Evolutionary conservation across 352 stramenopile genomes (phyloP), one percentile per base, ranked within the genome.

Genomic region (Phytophthora syringae): DNA sequence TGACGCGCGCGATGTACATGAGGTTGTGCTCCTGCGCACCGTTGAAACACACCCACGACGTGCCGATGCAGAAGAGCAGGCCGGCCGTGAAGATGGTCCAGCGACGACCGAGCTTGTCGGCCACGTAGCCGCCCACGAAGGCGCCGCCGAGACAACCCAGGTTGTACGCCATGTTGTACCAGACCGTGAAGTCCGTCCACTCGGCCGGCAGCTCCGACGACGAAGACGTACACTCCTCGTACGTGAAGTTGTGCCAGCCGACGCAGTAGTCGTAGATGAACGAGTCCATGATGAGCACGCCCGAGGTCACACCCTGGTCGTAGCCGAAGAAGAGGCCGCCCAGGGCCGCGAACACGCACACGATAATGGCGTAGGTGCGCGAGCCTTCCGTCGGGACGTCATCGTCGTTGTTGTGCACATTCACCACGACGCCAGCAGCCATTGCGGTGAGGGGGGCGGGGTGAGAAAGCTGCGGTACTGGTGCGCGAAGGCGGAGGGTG

Each of bases 21-120:
- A 58, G 50, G 0, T 15, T 51, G 37, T 73, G 68, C 28, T 22
- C 58, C 13, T 69, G 50, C 0, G 59, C 20, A 9, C 52, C 50
- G 55, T 61, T 72, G 47, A 79, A 72, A 20, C 49, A 68, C 12
- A 81, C 50, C 68, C 72, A 77, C 4, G 39, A 63, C 1, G 70
- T 81, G 32, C 73, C 73, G 30, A 66, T 53, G 37, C 70, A 76
- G 63, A 81, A 81, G 15, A 81, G 51, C 32, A 74, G 1, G 9
- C 69, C 66, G n/a, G 73, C 73, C 1, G 12, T 49, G 58, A 82
- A 82, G 20, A 79, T 74, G 22, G 74, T 82, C 5, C 32, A 20
- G 12, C 74, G 70, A 44, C 74, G 74, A 6, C 74, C 72, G 9
- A 56, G 20, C 20, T 56, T 56, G 49, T 79, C 40, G 9, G 66